Conservation (phyloP, 345 rosid genomes). For the Ailanthus altissimus region DNA sequence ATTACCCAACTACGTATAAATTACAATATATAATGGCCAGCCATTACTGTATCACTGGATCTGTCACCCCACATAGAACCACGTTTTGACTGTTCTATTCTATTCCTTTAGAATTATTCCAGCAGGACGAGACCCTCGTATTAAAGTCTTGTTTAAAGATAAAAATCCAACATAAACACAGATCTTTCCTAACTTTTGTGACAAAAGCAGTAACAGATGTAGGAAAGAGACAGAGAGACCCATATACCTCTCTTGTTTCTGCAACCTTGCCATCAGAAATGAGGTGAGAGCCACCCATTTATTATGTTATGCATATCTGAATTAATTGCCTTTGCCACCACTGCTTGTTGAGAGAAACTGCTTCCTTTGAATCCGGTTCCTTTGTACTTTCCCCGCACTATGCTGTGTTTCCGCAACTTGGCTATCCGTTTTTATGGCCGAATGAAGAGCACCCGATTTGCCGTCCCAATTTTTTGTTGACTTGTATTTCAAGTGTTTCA, state of each 20-base stretch:
- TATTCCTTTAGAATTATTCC: no score
- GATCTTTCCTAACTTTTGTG: conserved; percentile 20
- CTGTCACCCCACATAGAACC: not conserved
- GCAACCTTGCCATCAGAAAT: conserved; percentile 8
- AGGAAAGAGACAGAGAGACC: conserved; percentile 22
- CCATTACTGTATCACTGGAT: not conserved
- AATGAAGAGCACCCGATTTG: not conserved
- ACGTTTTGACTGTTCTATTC: not conserved
- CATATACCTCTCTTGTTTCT: conserved; percentile 23
- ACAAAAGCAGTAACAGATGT: conserved; percentile 18
- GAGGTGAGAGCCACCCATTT: conserved; percentile 22
- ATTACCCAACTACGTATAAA: no score
- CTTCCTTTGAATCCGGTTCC: conserved; percentile 16
- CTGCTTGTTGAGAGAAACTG: not conserved
- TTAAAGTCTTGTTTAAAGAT: not conserved
- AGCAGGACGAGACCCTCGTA: no score
- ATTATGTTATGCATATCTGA: not conserved
- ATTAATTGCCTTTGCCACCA: not conserved
- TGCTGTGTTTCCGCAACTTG: conserved; percentile 9
- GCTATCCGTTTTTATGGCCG: conserved; percentile 13
- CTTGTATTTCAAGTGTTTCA: not conserved
- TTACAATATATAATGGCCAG: no score
- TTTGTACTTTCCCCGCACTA: not conserved
- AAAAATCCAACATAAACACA: conserved; percentile 15
- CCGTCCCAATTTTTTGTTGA: conserved; percentile 9